These are phyloP conservation scores for Tritrichomonas musculus DNA, from an alignment of 208 protist species.

Conservation along the genomic window DNA sequence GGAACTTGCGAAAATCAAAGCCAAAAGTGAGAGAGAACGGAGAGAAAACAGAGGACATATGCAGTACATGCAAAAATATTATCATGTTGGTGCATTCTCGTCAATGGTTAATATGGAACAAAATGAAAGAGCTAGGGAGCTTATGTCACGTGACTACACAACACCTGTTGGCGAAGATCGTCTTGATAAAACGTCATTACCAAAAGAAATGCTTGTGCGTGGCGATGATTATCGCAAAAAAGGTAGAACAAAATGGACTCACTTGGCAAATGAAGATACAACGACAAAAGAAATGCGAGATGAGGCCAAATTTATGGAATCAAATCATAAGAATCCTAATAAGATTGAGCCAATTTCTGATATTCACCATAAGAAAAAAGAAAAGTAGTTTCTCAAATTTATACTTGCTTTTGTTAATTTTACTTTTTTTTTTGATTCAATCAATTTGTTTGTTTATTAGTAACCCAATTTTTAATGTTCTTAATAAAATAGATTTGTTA, in stretches of 20 bases:
- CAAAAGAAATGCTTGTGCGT: background rate
- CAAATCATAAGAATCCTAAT: too few relatives aligned
- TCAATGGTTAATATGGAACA: too few relatives aligned
- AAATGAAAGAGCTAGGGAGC: background rate
- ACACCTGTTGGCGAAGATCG: background rate
- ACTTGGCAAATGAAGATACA: constrained; percentile 20
- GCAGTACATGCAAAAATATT: constrained; percentile 6
- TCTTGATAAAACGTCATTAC: background rate
- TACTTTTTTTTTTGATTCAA: too few relatives aligned
- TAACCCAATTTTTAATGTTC: too few relatives aligned
- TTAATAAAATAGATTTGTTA: too few relatives aligned
- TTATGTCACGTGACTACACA: background rate
- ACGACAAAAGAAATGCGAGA: too few relatives aligned
- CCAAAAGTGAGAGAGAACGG: background rate
- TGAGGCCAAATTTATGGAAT: too few relatives aligned
- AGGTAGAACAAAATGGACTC: background rate
- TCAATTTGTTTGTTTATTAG: too few relatives aligned
- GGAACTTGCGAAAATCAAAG: background rate
- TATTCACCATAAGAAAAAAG: too few relatives aligned
- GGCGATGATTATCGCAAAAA: background rate
- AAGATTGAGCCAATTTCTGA: too few relatives aligned
- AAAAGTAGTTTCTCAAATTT: too few relatives aligned
- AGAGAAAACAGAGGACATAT: background rate
- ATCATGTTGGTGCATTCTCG: constrained; percentile 4
- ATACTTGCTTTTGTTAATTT: too few relatives aligned